phyloP scores from a whole-genome alignment of 495 filamentous ascomycete genomes.

The Neurospora sp. region DNA sequence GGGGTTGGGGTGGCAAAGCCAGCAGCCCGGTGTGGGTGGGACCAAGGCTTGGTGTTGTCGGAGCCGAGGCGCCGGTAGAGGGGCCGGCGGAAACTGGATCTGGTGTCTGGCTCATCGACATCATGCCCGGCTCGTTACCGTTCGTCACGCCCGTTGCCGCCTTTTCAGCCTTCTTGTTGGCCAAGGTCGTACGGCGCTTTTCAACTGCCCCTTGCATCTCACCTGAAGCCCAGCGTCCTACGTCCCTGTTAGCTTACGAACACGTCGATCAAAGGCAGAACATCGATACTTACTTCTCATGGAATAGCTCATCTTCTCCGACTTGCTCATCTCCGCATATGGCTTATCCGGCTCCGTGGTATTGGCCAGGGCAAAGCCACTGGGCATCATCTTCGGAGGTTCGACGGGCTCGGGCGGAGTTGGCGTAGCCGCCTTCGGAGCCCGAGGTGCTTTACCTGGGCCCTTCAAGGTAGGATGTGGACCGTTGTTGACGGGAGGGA shows the following conservation, averaged over 20 bases:
- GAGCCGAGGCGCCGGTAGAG: conserved; percentile 9
- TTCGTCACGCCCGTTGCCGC: conserved; percentile 1
- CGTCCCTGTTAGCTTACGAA: conserved; percentile 11
- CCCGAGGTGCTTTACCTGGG: conserved; percentile 7
- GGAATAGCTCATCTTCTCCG: conserved; percentile 41
- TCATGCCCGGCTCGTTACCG: neutral
- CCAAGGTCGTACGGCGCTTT: conserved; percentile 39
- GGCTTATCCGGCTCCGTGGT: conserved; percentile 24
- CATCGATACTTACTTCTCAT: conserved; percentile 33
- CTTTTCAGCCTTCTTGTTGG: conserved; percentile 35
- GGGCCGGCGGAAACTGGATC: conserved; percentile 11
- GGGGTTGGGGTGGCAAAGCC: conserved; percentile 5
- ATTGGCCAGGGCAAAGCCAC: conserved; percentile 5
- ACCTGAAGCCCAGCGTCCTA: conserved; percentile 40
- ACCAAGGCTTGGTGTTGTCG: conserved; percentile 7
- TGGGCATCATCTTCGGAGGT: neutral
- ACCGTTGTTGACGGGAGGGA: conserved; percentile 10
- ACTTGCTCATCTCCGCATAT: conserved; percentile 41
- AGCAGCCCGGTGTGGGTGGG: conserved; percentile 2
- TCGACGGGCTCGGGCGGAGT: neutral
- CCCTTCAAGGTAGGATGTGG: conserved; percentile 8
- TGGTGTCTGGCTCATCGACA: conserved; percentile 1
- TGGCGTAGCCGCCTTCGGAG: conserved; percentile 3
- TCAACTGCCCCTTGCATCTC: conserved; percentile 39
- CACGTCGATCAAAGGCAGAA: neutral